Evolutionary conservation across 2,329 filamentous ascomycete genomes (phyloP).

Genomic region (Claviceps sp.): DNA sequence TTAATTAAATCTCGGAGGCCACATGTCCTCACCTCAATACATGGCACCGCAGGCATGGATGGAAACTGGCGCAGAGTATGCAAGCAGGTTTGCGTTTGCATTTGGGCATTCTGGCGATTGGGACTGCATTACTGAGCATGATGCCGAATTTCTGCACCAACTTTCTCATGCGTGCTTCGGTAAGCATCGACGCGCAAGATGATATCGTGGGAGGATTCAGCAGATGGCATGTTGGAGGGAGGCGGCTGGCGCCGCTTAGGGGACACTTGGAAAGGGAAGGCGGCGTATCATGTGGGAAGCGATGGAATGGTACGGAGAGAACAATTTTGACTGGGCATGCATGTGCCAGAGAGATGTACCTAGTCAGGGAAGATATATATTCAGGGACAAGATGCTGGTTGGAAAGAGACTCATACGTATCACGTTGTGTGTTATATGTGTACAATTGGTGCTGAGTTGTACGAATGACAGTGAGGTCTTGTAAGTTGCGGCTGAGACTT

Average conservation of each 20-base stretch:
- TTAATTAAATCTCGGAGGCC: no score
- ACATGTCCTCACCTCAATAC: not conserved
- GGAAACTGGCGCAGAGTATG: not conserved
- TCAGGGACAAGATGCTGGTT: not conserved
- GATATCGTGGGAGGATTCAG: not conserved
- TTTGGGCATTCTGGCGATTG: not conserved
- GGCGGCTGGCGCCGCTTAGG: not conserved
- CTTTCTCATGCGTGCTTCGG: not conserved
- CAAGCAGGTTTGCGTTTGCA: not conserved
- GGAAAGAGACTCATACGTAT: not conserved
- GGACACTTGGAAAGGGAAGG: conserved; percentile 1
- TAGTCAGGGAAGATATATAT: not conserved
- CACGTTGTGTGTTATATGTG: no score
- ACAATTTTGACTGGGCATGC: not conserved
- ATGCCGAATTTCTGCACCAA: not conserved
- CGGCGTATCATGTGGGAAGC: not conserved
- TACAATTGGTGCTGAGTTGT: no score
- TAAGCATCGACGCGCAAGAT: not conserved
- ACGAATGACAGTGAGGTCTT: no score
- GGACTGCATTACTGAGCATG: conserved; percentile 3
- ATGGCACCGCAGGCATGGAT: not conserved
- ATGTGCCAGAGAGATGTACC: not conserved
- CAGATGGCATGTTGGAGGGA: not conserved
- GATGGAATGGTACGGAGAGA: not conserved
- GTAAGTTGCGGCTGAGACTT: no score